A percentile compares a stretch with the other conserved stretches of the same genome.
phyloP scores from a whole-genome alignment of 2,329 filamentous ascomycete species.

The Aureobasidium sp. region DNA sequence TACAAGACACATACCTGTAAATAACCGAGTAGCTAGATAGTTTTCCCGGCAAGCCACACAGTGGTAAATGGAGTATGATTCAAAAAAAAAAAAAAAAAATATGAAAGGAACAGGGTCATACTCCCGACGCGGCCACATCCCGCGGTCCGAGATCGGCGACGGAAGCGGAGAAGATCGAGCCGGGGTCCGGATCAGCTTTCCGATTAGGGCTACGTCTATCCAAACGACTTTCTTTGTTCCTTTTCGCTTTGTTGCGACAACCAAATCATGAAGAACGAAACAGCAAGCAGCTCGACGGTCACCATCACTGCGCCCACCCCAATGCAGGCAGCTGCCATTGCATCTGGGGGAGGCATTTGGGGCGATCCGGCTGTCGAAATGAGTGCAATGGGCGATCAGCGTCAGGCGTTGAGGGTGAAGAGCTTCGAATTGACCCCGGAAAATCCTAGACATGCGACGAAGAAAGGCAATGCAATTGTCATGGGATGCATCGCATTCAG shows the following conservation, averaged over 20 bases:
- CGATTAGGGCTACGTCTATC: not conserved
- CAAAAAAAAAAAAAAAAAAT: no score
- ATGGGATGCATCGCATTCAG: slow-evolving; percentile 21
- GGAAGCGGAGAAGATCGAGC: not conserved
- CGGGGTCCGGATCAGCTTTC: not conserved
- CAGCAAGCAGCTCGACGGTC: not conserved
- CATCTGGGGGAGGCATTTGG: slow-evolving; percentile 5
- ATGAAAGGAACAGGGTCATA: no score
- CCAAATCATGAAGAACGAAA: not conserved
- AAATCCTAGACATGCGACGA: slow-evolving; percentile 12
- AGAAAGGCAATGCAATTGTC: slow-evolving; percentile 17
- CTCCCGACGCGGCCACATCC: no score
- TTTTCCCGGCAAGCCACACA: no score
- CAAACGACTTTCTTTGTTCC: not conserved
- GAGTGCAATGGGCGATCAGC: not conserved
- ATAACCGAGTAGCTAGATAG: no score
- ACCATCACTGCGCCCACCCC: not conserved
- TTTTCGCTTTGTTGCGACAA: not conserved
- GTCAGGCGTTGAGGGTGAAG: not conserved
- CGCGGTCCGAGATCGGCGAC: not conserved
- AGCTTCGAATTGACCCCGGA: not conserved
- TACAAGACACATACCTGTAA: no score
- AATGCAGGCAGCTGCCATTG: slow-evolving; percentile 2
- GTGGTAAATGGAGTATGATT: no score
- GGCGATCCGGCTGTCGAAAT: slow-evolving; percentile 1